Evolutionary conservation across 495 filamentous ascomycete genomes (phyloP).

Genomic region (Penicillium canescens): DNA sequence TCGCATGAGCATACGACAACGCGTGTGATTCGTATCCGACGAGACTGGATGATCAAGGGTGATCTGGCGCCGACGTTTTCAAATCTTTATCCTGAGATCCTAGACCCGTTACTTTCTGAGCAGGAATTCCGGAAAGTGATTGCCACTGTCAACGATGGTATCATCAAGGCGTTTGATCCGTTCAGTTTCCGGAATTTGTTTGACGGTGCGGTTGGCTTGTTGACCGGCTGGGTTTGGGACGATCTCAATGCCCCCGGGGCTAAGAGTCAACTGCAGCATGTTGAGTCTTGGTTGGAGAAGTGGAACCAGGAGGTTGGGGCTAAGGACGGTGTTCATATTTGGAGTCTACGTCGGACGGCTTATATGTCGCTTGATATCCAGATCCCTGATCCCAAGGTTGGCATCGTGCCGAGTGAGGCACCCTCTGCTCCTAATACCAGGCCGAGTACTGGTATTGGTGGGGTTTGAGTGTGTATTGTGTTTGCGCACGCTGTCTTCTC

Average conservation of each 20-base stretch:
- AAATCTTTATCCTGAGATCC: conserved; percentile 92
- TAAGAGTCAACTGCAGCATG: conserved; percentile 62
- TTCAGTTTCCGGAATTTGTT: conserved; percentile 68
- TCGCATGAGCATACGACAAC: conserved; percentile 74
- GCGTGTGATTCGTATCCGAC: conserved; percentile 83
- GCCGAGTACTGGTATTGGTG: conserved; percentile 36
- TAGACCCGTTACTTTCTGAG: conserved; percentile 80
- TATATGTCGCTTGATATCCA: conserved; percentile 90
- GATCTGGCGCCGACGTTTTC: conserved; percentile 93
- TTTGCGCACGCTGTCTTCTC: background rate
- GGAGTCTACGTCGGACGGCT: conserved; percentile 76
- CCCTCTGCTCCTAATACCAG: conserved; percentile 40
- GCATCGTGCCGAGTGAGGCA: conserved; percentile 44
- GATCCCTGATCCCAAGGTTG: conserved; percentile 77
- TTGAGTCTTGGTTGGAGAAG: conserved; percentile 77
- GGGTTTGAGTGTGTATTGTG: conserved; percentile 8
- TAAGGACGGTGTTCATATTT: conserved; percentile 64
- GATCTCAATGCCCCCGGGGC: conserved; percentile 73
- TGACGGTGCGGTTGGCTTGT: conserved; percentile 71
- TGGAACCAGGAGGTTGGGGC: conserved; percentile 71
- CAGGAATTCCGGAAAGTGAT: conserved; percentile 81
- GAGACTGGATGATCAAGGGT: conserved; percentile 87
- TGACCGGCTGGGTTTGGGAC: conserved; percentile 93
- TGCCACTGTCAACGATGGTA: conserved; percentile 69
- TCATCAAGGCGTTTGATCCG: conserved; percentile 73